These are phyloP conservation scores for Cercospora citrullina DNA, from an alignment of 2,329 filamentous ascomycete species.

Conservation along the genomic window DNA sequence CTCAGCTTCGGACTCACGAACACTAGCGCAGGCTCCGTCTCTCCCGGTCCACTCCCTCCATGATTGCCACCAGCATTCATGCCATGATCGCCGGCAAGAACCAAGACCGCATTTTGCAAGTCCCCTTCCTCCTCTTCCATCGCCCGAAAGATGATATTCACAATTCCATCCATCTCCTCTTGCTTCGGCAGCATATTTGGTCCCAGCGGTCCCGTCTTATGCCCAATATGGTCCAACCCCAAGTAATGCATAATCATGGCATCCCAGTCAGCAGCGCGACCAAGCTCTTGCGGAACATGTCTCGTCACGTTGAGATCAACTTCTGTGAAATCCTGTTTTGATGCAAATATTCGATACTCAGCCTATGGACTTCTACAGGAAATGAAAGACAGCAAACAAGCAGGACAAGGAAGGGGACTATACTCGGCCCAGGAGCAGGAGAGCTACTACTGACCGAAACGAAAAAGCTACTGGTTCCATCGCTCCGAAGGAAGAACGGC, in stretches of 20 bases:
- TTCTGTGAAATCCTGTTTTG: slow-evolving; percentile 82
- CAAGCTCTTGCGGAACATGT: slow-evolving; percentile 76
- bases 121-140: slow-evolving; percentile 67
- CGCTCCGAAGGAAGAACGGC: slow-evolving; percentile 73
- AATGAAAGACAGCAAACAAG: too few relatives aligned
- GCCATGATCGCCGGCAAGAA: slow-evolving; percentile 93
- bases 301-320: slow-evolving; percentile 97
- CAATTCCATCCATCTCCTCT: slow-evolving; percentile 84
- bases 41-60: slow-evolving; percentile 87
- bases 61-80: slow-evolving; percentile 99
- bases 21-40: slow-evolving; percentile 88
- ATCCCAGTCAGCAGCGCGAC: slow-evolving; percentile 77
- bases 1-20: slow-evolving; percentile 53
- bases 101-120: slow-evolving; percentile 74
- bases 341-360: slow-evolving; percentile 35
- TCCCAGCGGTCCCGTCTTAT: slow-evolving; percentile 84
- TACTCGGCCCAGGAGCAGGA: background rate
- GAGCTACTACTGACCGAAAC: slow-evolving; percentile 70
- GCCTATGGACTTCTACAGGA: slow-evolving; percentile 39
- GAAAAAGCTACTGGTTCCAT: slow-evolving; percentile 97
- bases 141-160: slow-evolving; percentile 71
- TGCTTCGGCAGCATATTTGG: slow-evolving; percentile 93
- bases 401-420: background rate
- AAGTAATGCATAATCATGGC: slow-evolving; percentile 94
- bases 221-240: slow-evolving; percentile 93